Base-by-base conservation (phyloP, 73 alveolate genomes). In the Paramecium biaurelia region DNA sequence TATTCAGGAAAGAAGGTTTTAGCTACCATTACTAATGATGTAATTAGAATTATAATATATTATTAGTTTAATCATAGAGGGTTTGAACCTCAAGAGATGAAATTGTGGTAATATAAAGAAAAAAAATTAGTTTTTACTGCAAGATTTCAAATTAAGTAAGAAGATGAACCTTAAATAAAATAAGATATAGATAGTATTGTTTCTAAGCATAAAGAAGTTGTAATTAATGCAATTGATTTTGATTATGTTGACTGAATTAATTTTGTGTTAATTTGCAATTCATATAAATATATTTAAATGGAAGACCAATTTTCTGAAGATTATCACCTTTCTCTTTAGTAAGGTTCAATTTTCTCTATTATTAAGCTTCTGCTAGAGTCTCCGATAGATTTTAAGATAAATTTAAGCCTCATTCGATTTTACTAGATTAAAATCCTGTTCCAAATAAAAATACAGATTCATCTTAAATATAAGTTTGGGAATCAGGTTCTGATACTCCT, bases 211-310 rank as follows among this genome's bases (percentile, higher is more conserved):
- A 63, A 63, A 63, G 84, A 63, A 0, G 84, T 63, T 12, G 43
- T 32, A 63, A 63, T 63, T 30, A 63, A 63, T 63, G 84, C 84
- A 30, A 63, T 63, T n/a, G 84, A 63, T 63, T 63, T 63, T 63
- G 84, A 63, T 63, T 63, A 63, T 63, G 84, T 63, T 63, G 84
- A 63, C 84, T 63, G 84, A 63, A 63, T 63, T 63, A 10, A 32
- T 63, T 63, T 26, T 53, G 68, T 18, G 68, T 30, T 63, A 63
- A 30, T 12, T 26, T 30, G 23, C 84, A 63, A 30, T 63, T 32
- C 45, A 12, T 30, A 63, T 63, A 63, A 63, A 26, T 63, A 63
- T 63, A 53, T 53, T 53, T 63, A 30, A 63, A 63, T 63, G 84
- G 84, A 63, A 32, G 84, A 63, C 84, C 9, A 63, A 63, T 63